Evolutionary conservation across 257 asterid genomes (phyloP), one percentile per base, ranked within the genome.

Genomic region (Lavandula angustifolia): DNA sequence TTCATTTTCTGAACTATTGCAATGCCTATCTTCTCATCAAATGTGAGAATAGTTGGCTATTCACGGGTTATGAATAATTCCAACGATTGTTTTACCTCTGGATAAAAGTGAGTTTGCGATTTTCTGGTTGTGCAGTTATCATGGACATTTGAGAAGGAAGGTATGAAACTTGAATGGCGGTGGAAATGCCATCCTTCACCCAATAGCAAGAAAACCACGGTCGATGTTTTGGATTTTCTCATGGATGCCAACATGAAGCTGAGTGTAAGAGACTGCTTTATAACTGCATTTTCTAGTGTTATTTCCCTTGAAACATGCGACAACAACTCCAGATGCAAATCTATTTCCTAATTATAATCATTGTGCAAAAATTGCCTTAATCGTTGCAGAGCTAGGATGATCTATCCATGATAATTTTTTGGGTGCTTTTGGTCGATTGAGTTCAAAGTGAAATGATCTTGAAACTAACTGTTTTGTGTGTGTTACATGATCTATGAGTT

Each of bases 91-190:
- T 49, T 40, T 31, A n/a, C 27, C 54, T 17, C 51, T 35, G 4
- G 1, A 6, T 27, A 59, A 40, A 59, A 47, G 50, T 53, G 34
- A 27, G 5, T 7, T 46, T 52, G 47, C 9, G 32, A 7, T 67
- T 12, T 58, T 63, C 38, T 54, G 17, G 9, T 40, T 52, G 11
- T 75, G 75, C 80, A 92, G 98, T 75, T 92, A 67, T 80, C 98
- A 13, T 92, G 95, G 91, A 87, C 96, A 41, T 89, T 89, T 76
- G 92, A 85, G 86, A 92, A 84, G 80, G 95, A 82, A 81, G 95
- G 95, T 37, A 85, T 80, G n/a, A 87, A 85, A 75, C 79, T 92
- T 67, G 99, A 92, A 71, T 89, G 99, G 98, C 88, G 96, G 62
- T 92, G 98, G 98, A 92, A 89, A 58, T 85, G 95, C 73, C 91